phyloP scores from a whole-genome alignment of 2,329 filamentous ascomycete species.

The Biscogniauxia sp. region DNA sequence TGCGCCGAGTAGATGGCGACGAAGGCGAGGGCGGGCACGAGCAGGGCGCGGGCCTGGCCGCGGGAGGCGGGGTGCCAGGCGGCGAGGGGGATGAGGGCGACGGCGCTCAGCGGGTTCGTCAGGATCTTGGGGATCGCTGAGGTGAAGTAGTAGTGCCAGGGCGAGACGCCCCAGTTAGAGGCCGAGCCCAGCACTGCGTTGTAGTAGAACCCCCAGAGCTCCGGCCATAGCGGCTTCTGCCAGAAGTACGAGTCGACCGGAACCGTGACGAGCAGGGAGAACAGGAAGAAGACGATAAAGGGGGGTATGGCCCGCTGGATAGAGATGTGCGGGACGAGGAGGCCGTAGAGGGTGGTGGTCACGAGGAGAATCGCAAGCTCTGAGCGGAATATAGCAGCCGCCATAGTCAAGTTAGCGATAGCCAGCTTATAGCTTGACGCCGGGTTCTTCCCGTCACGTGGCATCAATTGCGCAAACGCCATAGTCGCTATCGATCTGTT shows the following conservation, averaged over 20 bases:
- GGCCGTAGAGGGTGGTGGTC: slow-evolving; percentile 63
- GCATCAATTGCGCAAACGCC: slow-evolving; percentile 52
- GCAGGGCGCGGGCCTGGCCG: slow-evolving; percentile 44
- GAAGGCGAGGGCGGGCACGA: slow-evolving; percentile 69
- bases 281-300: slow-evolving; percentile 61
- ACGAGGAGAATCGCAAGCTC: slow-evolving; percentile 81
- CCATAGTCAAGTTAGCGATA: slow-evolving; percentile 73
- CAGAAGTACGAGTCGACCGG: slow-evolving; percentile 90
- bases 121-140: slow-evolving; percentile 80
- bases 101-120: slow-evolving; percentile 69
- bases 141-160: slow-evolving; percentile 83
- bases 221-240: slow-evolving; percentile 85
- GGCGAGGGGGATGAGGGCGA: slow-evolving; percentile 54
- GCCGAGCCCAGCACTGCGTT: slow-evolving; percentile 84
- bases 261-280: slow-evolving; percentile 68
- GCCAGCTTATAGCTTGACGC: slow-evolving; percentile 57
- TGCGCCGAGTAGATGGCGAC: slow-evolving; percentile 79
- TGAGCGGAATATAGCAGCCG: slow-evolving; percentile 82
- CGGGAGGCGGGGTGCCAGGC: slow-evolving; percentile 47
- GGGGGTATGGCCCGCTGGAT: slow-evolving; percentile 55
- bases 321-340: slow-evolving; percentile 38
- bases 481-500: slow-evolving; percentile 55
- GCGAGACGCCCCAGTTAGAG: slow-evolving; percentile 81
- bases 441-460: slow-evolving; percentile 32
- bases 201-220: slow-evolving; percentile 84